Evolutionary conservation across 2,329 filamentous ascomycete genomes (phyloP).

Genomic region (Aspergillus tubingensis): DNA sequence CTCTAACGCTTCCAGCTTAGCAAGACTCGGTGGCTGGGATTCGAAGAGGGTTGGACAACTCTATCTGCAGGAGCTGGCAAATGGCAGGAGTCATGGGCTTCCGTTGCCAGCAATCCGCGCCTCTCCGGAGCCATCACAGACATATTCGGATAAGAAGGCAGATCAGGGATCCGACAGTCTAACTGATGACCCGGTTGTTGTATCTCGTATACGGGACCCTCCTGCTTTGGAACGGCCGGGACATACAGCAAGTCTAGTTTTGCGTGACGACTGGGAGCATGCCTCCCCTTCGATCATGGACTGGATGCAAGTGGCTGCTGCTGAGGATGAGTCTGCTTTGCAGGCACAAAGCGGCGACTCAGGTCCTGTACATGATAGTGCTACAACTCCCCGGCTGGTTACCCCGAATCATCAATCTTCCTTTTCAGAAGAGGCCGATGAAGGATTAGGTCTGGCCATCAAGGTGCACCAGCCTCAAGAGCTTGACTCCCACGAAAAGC

Average conservation of each 20-base stretch:
- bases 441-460: slow-evolving; percentile 49
- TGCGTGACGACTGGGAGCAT: slow-evolving; percentile 51
- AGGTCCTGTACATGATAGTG: slow-evolving; percentile 20
- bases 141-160: slow-evolving; percentile 15
- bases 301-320: slow-evolving; percentile 48
- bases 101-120: slow-evolving; percentile 22
- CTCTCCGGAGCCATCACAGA: slow-evolving; percentile 25
- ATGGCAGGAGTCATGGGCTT: slow-evolving; percentile 31
- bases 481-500: slow-evolving; percentile 22
- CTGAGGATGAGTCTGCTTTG: slow-evolving; percentile 40
- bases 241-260: slow-evolving; percentile 46
- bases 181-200: slow-evolving; percentile 39
- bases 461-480: slow-evolving; percentile 39
- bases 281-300: slow-evolving; percentile 53
- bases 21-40: slow-evolving; percentile 56
- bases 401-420: slow-evolving; percentile 17
- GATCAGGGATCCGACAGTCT: slow-evolving; percentile 30
- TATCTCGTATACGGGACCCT: slow-evolving; percentile 35
- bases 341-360: slow-evolving; percentile 33
- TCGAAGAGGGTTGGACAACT: slow-evolving; percentile 57
- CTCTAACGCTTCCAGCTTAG: slow-evolving; percentile 54
- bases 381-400: slow-evolving; percentile 29
- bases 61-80: slow-evolving; percentile 54
- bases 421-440: slow-evolving; percentile 31
- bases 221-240: slow-evolving; percentile 26